phyloP scores from a whole-genome alignment of 805 yeast genomes.

The Lipomyces yamadae region DNA sequence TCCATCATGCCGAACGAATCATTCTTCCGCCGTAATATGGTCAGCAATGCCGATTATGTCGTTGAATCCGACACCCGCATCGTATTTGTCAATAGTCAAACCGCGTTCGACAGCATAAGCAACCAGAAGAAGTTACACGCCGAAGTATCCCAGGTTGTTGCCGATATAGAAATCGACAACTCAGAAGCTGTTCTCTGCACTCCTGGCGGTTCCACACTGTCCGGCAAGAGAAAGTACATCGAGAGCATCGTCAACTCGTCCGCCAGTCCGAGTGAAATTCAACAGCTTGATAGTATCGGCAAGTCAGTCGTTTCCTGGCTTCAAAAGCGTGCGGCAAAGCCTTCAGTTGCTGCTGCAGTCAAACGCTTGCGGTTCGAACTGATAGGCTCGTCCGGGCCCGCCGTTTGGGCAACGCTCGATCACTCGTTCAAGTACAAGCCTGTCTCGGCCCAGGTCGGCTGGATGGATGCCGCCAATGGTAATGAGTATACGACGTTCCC shows the following conservation, averaged over 20 bases:
- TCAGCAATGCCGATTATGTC: conserved; percentile 18
- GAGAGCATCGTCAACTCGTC: conserved; percentile 33
- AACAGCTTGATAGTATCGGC: conserved; percentile 33
- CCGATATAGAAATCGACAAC: conserved; percentile 28
- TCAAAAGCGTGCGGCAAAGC: conserved; percentile 22
- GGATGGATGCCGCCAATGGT: conserved; percentile 27
- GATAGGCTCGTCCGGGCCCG: conserved; percentile 28
- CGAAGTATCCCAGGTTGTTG: conserved; percentile 24
- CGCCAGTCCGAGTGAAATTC: conserved; percentile 24
- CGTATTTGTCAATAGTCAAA: conserved; percentile 23
- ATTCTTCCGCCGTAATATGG: conserved; percentile 26
- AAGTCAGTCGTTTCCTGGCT: conserved; percentile 33
- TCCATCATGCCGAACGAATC: conserved; percentile 36
- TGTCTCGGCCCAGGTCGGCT: conserved; percentile 21
- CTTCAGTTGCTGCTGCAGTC: conserved; percentile 21
- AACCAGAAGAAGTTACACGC: conserved; percentile 8
- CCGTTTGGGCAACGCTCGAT: conserved; percentile 50
- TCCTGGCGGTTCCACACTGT: conserved; percentile 30
- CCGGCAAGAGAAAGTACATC: conserved; percentile 32
- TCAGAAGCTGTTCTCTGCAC: conserved; percentile 35
- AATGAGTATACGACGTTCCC: conserved; percentile 48
- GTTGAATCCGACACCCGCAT: conserved; percentile 29
- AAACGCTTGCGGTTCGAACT: conserved; percentile 32
- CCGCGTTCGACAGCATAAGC: conserved; percentile 9
- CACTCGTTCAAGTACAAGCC: conserved; percentile 19